Percentiles rank a stretch among this genome's conserved stretches.
Evolutionary conservation across 2,329 filamentous ascomycete genomes (phyloP).

Genomic region (Ambrosiella xylebori): DNA sequence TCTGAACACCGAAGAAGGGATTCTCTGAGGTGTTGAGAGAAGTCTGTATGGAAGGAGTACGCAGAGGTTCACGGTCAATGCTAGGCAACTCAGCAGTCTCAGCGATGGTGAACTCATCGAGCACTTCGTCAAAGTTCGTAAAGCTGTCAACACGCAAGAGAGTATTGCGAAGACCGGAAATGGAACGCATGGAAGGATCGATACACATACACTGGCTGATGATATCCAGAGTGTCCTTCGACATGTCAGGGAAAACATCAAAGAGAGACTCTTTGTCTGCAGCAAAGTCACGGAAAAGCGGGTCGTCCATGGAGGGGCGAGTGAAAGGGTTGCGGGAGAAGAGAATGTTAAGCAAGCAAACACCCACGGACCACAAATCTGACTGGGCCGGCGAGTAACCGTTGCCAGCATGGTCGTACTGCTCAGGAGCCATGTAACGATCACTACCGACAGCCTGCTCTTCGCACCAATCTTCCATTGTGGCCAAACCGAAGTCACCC

Average conservation of each 20-base stretch:
- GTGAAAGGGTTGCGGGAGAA: slow-evolving; percentile 96
- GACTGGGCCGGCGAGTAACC: slow-evolving; percentile 89
- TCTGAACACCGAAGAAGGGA: slow-evolving; percentile 8
- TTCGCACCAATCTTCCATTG: slow-evolving; percentile 73
- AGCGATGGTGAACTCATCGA: slow-evolving; percentile 71
- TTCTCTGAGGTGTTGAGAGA: slow-evolving; percentile 28
- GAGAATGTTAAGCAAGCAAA: slow-evolving; percentile 88
- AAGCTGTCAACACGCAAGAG: slow-evolving; percentile 72
- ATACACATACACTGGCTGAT: slow-evolving; percentile 79
- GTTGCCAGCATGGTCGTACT: slow-evolving; percentile 73
- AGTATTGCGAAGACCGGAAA: slow-evolving; percentile 59
- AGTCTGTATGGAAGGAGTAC: slow-evolving; percentile 86
- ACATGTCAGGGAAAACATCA: slow-evolving; percentile 97
- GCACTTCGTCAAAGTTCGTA: slow-evolving; percentile 76
- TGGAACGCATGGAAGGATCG: slow-evolving; percentile 75
- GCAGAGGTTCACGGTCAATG: slow-evolving; percentile 84
- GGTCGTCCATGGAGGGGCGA: slow-evolving; percentile 75
- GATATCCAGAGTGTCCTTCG: slow-evolving; percentile 91
- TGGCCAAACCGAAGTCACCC: slow-evolving; percentile 88
- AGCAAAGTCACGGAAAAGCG: slow-evolving; percentile 82
- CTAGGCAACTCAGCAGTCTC: slow-evolving; percentile 63
- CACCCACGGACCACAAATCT: slow-evolving; percentile 93
- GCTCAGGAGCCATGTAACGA: slow-evolving; percentile 97
- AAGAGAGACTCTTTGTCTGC: slow-evolving; percentile 91
- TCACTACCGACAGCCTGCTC: slow-evolving; percentile 93